phyloP scores from a whole-genome alignment of 805 yeast species.

The Candida dajiaensis region DNA sequence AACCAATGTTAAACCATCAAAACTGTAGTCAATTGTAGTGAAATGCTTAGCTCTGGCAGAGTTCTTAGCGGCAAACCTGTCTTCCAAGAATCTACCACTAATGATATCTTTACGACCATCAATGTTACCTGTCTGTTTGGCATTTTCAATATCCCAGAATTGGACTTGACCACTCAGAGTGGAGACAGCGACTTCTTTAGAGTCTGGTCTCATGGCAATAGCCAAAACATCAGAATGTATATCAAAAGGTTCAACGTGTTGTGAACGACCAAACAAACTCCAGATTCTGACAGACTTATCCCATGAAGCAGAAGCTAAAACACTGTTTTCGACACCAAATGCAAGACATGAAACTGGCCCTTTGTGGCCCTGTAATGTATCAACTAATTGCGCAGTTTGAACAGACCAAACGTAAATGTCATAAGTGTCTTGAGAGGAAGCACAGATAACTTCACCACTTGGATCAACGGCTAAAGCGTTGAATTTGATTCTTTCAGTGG shows the following conservation, averaged over 20 bases:
- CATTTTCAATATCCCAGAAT: slow-evolving; percentile 78
- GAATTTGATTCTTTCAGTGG: slow-evolving; percentile 83
- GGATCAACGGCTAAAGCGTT: slow-evolving; percentile 91
- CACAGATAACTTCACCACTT: slow-evolving; percentile 93
- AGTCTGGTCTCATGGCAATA: slow-evolving; percentile 84
- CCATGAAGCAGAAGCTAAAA: slow-evolving; percentile 92
- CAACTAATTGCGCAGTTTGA: slow-evolving; percentile 88
- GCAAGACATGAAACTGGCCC: slow-evolving; percentile 89
- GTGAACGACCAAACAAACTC: slow-evolving; percentile 85
- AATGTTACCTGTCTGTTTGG: slow-evolving; percentile 72
- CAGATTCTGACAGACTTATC: slow-evolving; percentile 91
- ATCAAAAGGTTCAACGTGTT: slow-evolving; percentile 86
- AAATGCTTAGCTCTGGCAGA: slow-evolving; percentile 82
- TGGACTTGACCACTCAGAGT: slow-evolving; percentile 84
- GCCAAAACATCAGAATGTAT: slow-evolving; percentile 79
- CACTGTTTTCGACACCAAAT: slow-evolving; percentile 72
- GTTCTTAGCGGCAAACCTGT: slow-evolving; percentile 74
- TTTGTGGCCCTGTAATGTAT: slow-evolving; percentile 85
- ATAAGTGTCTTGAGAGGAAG: slow-evolving; percentile 85
- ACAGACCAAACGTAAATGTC: slow-evolving; percentile 97
- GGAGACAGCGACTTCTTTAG: slow-evolving; percentile 83
- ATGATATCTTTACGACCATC: slow-evolving; percentile 86
- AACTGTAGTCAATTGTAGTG: slow-evolving; percentile 74
- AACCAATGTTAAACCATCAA: slow-evolving; percentile 81
- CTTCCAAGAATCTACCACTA: slow-evolving; percentile 77